Base-by-base conservation (phyloP, 331 rosid genomes). In the Stylosanthes scabra region DNA sequence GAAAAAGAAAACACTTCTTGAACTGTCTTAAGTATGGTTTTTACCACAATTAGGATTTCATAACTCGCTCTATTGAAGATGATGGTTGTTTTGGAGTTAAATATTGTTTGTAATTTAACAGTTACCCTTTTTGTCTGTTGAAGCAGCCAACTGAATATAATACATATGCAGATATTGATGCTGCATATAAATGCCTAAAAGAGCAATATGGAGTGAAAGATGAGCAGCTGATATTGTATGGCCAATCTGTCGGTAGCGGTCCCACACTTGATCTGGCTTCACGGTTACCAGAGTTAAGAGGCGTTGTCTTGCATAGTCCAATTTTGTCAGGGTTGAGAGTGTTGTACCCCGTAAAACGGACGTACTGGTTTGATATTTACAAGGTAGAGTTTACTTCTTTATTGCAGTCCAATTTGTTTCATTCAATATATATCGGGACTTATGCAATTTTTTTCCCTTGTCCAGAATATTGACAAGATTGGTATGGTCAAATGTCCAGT, bases 201-300 rank as follows among this genome's bases (percentile, higher is more conserved):
- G 98, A 93, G 80, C 82, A 89, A 74, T 93, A 85, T 5, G 96
- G 89, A 62, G 92, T 93, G 62, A 88, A 84, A 74, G 94, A 93
- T 69, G 96, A 93, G 39, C 92, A 91, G 54, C 80, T 93, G 71
- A 91, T 93, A 82, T 82, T 91, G 70, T 91, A 93, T 74, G 98
- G 98, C 65, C 98, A 91, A 67, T 93, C 97, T 65, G 97, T 93
- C 77, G 97, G 98, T 57, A 91, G 97, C 63, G 98, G 98, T 27
- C 97, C 97, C 40, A 93, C 97, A 6, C 87, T 93, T 78, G 97
- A 93, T 79, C 96, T 93, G 56, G 90, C 97, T 73, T 88, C 98
- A 50, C 87, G 89, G 59, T 20, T 89, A 71, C 70, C 90, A 9
- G 92, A 86, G 67, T 76, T 93, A 74, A 88, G 96, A 78, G 97